Conservation (phyloP, 2,329 filamentous ascomycete genomes). For the Neonectria faginata region DNA sequence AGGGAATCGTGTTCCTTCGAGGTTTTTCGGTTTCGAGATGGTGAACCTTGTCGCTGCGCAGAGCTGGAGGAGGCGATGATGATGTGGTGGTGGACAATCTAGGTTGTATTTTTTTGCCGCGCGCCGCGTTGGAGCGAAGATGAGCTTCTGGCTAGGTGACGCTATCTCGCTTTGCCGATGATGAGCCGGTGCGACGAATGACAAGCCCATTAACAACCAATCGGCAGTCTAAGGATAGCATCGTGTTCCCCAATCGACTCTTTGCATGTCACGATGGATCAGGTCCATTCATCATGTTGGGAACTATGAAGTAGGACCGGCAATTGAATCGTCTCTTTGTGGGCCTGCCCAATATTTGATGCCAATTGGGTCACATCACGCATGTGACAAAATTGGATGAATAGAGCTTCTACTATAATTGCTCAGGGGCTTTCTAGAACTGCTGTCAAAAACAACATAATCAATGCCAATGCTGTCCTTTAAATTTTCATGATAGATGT, state of each 20-base stretch:
- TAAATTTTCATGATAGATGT: not conserved
- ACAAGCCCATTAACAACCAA: constrained; percentile 13
- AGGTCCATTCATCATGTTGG: constrained; percentile 12
- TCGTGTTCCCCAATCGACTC: constrained; percentile 16
- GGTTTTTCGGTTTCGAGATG: constrained; percentile 24
- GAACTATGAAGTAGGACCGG: not conserved
- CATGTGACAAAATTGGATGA: not conserved
- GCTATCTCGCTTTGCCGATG: constrained; percentile 40
- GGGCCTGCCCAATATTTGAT: not conserved
- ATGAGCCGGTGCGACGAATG: constrained; percentile 43
- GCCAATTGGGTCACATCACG: not conserved
- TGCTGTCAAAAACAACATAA: not conserved
- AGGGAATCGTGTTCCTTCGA: constrained; percentile 24
- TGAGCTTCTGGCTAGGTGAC: constrained; percentile 25
- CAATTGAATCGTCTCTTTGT: not conserved
- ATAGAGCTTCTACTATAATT: not conserved
- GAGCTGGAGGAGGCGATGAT: constrained; percentile 29
- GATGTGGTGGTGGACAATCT: constrained; percentile 34
- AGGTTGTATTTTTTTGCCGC: constrained; percentile 42
- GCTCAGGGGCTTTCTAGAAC: no score
- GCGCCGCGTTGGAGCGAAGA: constrained; percentile 36
- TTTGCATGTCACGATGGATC: constrained; percentile 11
- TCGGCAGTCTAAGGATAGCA: constrained; percentile 20
- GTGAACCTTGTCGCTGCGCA: constrained; percentile 32
- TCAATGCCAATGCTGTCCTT: not conserved